These are phyloP conservation scores for Leccinellum albellum DNA, from an alignment of 768 basidiomycete genomes.

Conservation along the genomic window DNA sequence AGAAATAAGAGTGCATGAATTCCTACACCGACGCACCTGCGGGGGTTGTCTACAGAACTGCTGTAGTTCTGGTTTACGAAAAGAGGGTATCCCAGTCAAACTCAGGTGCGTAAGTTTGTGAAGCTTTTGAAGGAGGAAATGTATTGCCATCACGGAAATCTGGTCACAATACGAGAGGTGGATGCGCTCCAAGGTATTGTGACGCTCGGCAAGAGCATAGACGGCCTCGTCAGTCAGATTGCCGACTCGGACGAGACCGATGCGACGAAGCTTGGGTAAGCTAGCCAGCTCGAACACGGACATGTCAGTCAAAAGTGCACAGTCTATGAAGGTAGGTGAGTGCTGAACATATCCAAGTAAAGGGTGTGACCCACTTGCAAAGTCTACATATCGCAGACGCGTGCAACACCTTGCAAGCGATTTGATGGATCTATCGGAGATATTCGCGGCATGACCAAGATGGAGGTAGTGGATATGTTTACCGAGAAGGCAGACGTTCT, in stretches of 20 bases:
- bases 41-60: constrained; percentile 88
- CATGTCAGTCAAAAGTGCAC: constrained; percentile 84
- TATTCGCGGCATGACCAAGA: constrained; percentile 84
- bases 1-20: not conserved
- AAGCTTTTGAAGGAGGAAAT: constrained; percentile 85
- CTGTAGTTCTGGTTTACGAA: constrained; percentile 81
- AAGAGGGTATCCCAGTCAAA: constrained; percentile 93
- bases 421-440: constrained; percentile 87
- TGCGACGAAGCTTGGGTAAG: constrained; percentile 85
- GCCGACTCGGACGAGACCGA: constrained; percentile 90
- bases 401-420: constrained; percentile 83
- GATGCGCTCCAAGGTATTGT: constrained; percentile 87
- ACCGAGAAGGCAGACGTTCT: constrained; percentile 83
- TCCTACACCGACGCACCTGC: constrained; percentile 47
- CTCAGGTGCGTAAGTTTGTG: constrained; percentile 91
- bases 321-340: constrained; percentile 50
- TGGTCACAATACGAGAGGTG: constrained; percentile 98
- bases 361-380: constrained; percentile 69
- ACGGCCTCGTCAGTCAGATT: constrained; percentile 94
- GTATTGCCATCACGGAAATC: constrained; percentile 86
- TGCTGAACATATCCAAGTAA: not conserved
- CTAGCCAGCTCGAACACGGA: constrained; percentile 88
- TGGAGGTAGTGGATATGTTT: constrained; percentile 93
- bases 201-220: constrained; percentile 80
- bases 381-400: constrained; percentile 89